These are phyloP conservation scores for Chrysoporthe austroafricana DNA, from an alignment of 2,329 filamentous ascomycete genomes.

Conservation along the genomic window DNA sequence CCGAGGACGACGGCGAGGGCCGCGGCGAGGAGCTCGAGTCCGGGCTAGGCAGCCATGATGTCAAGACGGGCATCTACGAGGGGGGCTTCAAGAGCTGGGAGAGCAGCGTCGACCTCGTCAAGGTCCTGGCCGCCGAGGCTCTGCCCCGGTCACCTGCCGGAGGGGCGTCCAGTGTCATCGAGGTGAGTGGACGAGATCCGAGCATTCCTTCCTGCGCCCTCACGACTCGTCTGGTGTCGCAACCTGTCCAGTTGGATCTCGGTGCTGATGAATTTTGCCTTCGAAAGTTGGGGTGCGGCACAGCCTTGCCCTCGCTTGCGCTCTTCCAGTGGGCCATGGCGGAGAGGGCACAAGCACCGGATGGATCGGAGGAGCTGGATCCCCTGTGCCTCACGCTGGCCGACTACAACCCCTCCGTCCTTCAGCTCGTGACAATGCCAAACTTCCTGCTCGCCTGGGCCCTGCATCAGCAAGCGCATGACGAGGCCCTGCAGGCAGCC, in stretches of 20 bases:
- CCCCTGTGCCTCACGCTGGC: conserved; percentile 67
- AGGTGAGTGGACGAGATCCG: conserved; percentile 48
- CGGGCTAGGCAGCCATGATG: conserved; percentile 69
- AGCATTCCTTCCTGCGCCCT: neutral
- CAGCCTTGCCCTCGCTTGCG: conserved; percentile 72
- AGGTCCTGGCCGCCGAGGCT: conserved; percentile 57
- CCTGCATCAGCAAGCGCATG: conserved; percentile 46
- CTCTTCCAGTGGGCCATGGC: conserved; percentile 65
- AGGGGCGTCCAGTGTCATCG: conserved; percentile 51
- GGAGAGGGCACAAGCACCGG: conserved; percentile 20
- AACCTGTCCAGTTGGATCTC: conserved; percentile 20
- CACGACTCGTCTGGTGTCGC: conserved; percentile 8
- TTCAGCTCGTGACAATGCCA: conserved; percentile 78
- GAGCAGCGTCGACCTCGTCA: conserved; percentile 79
- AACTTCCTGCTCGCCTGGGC: conserved; percentile 77
- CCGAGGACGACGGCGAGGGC: conserved; percentile 59
- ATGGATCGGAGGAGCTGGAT: conserved; percentile 27
- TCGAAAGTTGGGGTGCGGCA: conserved; percentile 74
- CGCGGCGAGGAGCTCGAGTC: conserved; percentile 45
- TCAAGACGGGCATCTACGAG: conserved; percentile 82
- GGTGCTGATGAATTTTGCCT: conserved; percentile 29
- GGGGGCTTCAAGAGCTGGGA: conserved; percentile 92
- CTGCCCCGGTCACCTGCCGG: conserved; percentile 39
- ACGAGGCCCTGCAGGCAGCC: conserved; percentile 47
- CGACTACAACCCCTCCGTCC: conserved; percentile 80